These are phyloP conservation scores for Coemansia sp. DNA, from an alignment of 192 early-diverging fungal species.

Conservation along the genomic window DNA sequence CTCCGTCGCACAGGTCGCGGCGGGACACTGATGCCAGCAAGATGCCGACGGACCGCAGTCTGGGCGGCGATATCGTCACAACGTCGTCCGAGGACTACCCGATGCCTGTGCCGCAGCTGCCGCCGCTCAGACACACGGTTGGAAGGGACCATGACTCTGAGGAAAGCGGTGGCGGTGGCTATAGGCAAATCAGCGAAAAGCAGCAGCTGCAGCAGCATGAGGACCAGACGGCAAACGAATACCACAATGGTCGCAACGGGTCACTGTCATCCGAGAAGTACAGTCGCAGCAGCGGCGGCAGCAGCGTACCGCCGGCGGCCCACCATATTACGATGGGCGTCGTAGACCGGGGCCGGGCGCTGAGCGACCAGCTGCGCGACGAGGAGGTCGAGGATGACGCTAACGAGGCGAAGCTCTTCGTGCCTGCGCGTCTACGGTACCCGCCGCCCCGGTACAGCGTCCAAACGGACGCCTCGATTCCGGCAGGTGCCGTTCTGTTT, in stretches of 20 bases:
- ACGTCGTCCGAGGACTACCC: slow-evolving; percentile 24
- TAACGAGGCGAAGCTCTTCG: slow-evolving; percentile 46
- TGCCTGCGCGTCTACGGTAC: slow-evolving; percentile 37
- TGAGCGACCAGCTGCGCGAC: slow-evolving; percentile 33
- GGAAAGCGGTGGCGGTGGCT: not conserved
- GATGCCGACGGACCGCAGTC: slow-evolving; percentile 12
- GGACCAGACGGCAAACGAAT: not conserved
- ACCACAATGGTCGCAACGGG: not conserved
- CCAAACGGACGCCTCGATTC: slow-evolving; percentile 17
- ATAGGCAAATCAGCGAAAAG: not conserved
- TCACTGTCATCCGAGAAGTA: not conserved
- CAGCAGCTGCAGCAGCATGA: not conserved
- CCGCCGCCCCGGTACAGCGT: slow-evolving; percentile 41
- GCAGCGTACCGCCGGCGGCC: not conserved
- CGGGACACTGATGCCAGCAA: slow-evolving; percentile 30
- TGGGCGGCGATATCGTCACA: slow-evolving; percentile 10
- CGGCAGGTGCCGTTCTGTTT: slow-evolving; percentile 43
- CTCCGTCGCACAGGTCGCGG: slow-evolving; percentile 37
- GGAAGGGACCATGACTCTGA: slow-evolving; percentile 23
- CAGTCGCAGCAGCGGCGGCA: not conserved
- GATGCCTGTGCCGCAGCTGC: slow-evolving; percentile 18
- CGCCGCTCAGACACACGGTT: not conserved
- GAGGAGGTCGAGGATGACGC: slow-evolving; percentile 53
- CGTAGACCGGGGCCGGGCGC: not conserved
- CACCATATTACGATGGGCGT: not conserved